Evolutionary conservation across 768 basidiomycete genomes (phyloP).

Genomic region (Pholiota molesta): DNA sequence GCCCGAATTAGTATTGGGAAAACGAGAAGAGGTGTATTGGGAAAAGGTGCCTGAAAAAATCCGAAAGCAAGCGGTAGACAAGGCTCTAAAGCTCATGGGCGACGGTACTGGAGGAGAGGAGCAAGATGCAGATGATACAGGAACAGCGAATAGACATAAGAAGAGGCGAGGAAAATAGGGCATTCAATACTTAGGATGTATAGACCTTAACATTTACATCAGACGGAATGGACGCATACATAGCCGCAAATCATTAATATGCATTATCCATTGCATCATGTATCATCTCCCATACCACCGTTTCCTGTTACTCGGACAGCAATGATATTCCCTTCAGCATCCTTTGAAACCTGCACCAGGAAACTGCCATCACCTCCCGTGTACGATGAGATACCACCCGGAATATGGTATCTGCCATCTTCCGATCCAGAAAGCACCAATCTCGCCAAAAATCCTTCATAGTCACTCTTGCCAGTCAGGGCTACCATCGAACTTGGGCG

Average conservation of each 20-base stretch:
- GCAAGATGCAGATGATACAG: neutral
- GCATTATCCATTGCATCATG: neutral
- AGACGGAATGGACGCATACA: too few relatives aligned
- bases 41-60: conserved; percentile 78
- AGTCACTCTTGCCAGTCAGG: neutral
- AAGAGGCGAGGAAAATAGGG: neutral
- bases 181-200: neutral
- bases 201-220: too few relatives aligned
- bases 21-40: conserved; percentile 76
- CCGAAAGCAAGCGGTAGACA: conserved; percentile 59
- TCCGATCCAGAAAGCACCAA: conserved; percentile 6
- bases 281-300: neutral
- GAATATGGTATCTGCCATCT: conserved; percentile 5
- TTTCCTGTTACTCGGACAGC: neutral
- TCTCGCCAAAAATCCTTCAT: neutral
- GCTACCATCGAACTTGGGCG: neutral
- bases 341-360: conserved; percentile 2
- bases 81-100: conserved; percentile 31
- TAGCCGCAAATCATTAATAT: too few relatives aligned
- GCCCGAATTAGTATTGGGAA: conserved; percentile 63
- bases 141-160: neutral
- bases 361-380: conserved; percentile 4
- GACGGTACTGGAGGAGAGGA: neutral
- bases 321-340: neutral
- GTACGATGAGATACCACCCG: conserved; percentile 4